Evolutionary conservation across 1,284 basidiomycete genomes (phyloP).

Genomic region (Cryptococcus depauperatus): DNA sequence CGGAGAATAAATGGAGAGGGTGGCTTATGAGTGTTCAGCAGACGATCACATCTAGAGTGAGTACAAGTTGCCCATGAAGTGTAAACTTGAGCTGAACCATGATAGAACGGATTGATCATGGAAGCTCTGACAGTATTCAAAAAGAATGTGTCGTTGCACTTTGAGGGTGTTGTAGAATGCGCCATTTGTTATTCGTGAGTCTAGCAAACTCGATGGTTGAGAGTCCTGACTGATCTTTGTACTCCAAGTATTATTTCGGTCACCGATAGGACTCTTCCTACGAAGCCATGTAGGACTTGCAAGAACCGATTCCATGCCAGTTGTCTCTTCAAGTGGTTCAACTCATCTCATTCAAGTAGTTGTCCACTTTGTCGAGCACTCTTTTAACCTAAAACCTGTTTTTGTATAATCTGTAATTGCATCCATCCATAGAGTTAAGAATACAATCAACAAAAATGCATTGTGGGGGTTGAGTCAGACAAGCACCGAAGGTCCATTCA

Average conservation of each 20-base stretch:
- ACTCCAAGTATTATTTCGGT: slow-evolving; percentile 78
- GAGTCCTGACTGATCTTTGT: slow-evolving; percentile 1
- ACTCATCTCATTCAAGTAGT: slow-evolving; percentile 70
- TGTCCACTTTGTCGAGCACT: slow-evolving; percentile 77
- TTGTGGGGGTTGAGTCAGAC: not conserved
- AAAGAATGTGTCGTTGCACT: slow-evolving; percentile 83
- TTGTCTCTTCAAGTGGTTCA: slow-evolving; percentile 95
- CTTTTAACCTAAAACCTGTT: slow-evolving; percentile 35
- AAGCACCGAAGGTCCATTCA: not conserved
- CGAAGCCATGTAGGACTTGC: slow-evolving; percentile 89
- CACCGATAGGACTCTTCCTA: slow-evolving; percentile 78
- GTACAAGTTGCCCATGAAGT: slow-evolving; percentile 21
- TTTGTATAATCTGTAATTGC: not conserved
- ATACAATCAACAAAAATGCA: not conserved
- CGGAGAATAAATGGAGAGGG: slow-evolving; percentile 82
- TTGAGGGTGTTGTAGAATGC: slow-evolving; percentile 88
- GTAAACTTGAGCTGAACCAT: not conserved
- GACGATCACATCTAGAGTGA: slow-evolving; percentile 74
- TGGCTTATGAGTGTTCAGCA: slow-evolving; percentile 94
- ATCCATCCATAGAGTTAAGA: not conserved
- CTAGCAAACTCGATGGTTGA: not conserved
- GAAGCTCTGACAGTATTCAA: slow-evolving; percentile 92
- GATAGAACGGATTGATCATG: slow-evolving; percentile 77
- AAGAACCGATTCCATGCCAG: slow-evolving; percentile 91
- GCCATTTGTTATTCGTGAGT: slow-evolving; percentile 87